Evolutionary conservation across 352 stramenopile genomes (phyloP).

Genomic region (Globisporangium lucens): DNA sequence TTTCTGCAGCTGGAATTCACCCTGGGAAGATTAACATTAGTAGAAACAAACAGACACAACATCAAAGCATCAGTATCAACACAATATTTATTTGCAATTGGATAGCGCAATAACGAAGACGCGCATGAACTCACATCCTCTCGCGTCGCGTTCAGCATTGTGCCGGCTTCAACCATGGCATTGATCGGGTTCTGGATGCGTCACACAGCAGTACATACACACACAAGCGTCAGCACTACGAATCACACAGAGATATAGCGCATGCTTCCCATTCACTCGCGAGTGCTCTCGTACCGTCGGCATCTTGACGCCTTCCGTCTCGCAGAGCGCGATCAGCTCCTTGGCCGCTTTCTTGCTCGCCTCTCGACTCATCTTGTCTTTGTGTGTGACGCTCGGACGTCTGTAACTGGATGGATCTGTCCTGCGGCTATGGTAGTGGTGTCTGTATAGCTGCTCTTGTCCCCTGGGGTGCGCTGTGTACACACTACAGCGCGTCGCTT

Average conservation of each 20-base stretch:
- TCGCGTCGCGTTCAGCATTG: constrained; percentile 83
- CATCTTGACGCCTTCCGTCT: constrained; percentile 72
- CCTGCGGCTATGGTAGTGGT: not conserved
- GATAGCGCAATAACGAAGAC: not conserved
- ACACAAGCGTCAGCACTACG: not conserved
- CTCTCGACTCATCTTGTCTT: constrained; percentile 30
- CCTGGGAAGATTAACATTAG: constrained; percentile 24
- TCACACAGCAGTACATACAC: not conserved
- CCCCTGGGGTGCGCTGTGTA: not conserved
- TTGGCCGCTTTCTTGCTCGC: constrained; percentile 66
- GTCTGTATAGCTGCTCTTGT: not conserved
- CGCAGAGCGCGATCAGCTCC: constrained; percentile 78
- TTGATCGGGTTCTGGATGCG: constrained; percentile 59
- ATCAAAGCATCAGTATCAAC: not conserved
- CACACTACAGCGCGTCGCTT: not conserved
- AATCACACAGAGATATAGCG: not conserved
- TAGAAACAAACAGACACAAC: constrained; percentile 3
- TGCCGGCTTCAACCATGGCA: constrained; percentile 77
- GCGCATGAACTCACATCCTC: constrained; percentile 44
- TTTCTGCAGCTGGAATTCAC: constrained; percentile 71
- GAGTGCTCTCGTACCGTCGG: constrained; percentile 47
- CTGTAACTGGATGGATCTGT: not conserved
- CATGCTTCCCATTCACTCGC: not conserved
- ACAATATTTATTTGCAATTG: not conserved
- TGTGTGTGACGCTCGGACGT: not conserved